phyloP scores from a whole-genome alignment of 768 basidiomycete genomes.

The Leccinum olivaceopallidum region DNA sequence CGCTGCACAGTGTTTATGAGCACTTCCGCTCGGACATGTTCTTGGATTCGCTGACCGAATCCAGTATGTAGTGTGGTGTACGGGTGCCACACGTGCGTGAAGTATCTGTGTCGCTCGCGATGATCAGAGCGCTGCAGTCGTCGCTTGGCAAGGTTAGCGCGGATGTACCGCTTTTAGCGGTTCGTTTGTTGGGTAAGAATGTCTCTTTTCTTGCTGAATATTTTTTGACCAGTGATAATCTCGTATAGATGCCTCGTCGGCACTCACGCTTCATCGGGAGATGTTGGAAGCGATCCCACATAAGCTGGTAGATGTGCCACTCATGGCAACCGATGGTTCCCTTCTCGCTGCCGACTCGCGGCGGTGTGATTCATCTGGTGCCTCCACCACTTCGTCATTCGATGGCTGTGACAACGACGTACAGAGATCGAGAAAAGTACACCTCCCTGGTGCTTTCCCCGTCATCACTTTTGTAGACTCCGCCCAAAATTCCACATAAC shows the following conservation, averaged over 20 bases:
- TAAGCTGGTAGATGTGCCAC: constrained; percentile 47
- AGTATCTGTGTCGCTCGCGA: constrained; percentile 65
- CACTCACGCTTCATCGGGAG: constrained; percentile 65
- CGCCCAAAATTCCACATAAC: constrained; percentile 57
- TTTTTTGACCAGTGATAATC: not conserved
- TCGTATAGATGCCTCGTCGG: constrained; percentile 63
- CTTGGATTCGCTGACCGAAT: too few species aligned
- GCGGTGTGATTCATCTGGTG: constrained; percentile 20
- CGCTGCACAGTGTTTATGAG: too few species aligned
- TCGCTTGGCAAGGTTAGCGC: constrained; percentile 66
- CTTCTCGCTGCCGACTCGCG: constrained; percentile 30
- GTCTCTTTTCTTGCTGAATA: not conserved
- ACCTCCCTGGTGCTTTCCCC: constrained; percentile 26
- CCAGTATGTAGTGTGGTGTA: too few species aligned
- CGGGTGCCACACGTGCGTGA: constrained; percentile 33
- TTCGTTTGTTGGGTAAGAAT: constrained; percentile 59
- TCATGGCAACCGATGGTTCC: constrained; percentile 31
- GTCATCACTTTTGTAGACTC: constrained; percentile 42
- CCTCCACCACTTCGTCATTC: constrained; percentile 18
- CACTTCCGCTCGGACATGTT: constrained; percentile 33
- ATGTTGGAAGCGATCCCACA: constrained; percentile 77
- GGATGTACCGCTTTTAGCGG: constrained; percentile 54
- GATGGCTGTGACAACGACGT: constrained; percentile 39
- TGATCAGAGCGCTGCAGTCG: constrained; percentile 75
- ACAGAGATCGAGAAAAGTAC: constrained; percentile 55